Evolutionary conservation across 2,329 filamentous ascomycete genomes (phyloP).

Genomic region (Claviceps quebecensis): DNA sequence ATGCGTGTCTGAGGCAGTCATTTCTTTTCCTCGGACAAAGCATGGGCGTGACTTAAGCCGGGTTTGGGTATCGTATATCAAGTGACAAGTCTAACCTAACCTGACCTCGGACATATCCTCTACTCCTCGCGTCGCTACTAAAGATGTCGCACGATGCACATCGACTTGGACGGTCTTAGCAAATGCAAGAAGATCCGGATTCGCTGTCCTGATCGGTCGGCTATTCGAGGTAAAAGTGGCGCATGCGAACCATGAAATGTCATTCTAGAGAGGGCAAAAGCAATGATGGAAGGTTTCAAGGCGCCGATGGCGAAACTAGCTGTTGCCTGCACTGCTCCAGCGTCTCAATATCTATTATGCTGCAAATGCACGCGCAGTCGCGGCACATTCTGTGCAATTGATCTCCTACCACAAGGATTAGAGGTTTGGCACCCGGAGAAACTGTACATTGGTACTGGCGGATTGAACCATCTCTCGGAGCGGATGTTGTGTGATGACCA

Average conservation of each 20-base stretch:
- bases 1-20: constrained; percentile 11
- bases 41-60: constrained; percentile 8
- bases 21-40: constrained; percentile 11
- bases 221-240: constrained; percentile 20
- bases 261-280: not conserved
- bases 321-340: constrained; percentile 13
- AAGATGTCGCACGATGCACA: constrained; percentile 16
- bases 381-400: constrained; percentile 18
- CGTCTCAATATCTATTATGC: constrained; percentile 19
- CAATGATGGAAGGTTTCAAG: too few species aligned
- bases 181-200: constrained; percentile 18
- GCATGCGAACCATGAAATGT: constrained; percentile 9
- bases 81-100: constrained; percentile 7
- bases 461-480: constrained; percentile 16
- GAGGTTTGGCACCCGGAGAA: constrained; percentile 12
- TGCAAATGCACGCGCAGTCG: constrained; percentile 15
- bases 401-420: constrained; percentile 17
- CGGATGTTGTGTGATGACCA: constrained; percentile 9
- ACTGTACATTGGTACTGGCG: constrained; percentile 16
- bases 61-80: constrained; percentile 17
- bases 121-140: constrained; percentile 17
- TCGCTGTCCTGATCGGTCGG: constrained; percentile 20
- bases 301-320: not conserved
- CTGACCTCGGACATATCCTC: constrained; percentile 14
- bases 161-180: constrained; percentile 20